A percentile compares a stretch with the other conserved stretches of the same genome.
Evolutionary conservation across 192 early-diverging fungal species (phyloP).

Genomic region (Coemansia sp.): DNA sequence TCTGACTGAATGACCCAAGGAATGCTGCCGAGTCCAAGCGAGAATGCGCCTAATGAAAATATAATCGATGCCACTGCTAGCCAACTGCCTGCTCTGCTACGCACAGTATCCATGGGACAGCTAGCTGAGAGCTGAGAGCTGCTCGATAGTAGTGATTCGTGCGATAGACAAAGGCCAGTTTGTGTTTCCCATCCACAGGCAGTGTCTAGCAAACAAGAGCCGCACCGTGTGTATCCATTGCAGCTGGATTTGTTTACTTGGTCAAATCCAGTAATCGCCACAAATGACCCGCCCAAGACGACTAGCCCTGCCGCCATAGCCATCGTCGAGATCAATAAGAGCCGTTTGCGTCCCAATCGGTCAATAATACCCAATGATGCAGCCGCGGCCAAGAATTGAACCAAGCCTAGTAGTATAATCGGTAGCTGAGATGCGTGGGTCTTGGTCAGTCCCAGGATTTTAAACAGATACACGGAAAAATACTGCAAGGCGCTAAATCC

Average conservation of each 20-base stretch:
- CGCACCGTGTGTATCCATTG: constrained; percentile 23
- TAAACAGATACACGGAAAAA: constrained; percentile 32
- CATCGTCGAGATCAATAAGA: constrained; percentile 23
- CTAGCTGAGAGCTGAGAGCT: constrained; percentile 7
- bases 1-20: constrained; percentile 43
- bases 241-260: constrained; percentile 29
- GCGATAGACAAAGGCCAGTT: constrained; percentile 11
- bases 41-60: constrained; percentile 24
- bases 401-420: constrained; percentile 16
- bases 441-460: constrained; percentile 16
- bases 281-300: constrained; percentile 35
- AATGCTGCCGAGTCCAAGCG: constrained; percentile 34
- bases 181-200: constrained; percentile 28
- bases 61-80: constrained; percentile 30
- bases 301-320: constrained; percentile 27
- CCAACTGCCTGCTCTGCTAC: constrained; percentile 23
- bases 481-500: constrained; percentile 30
- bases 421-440: constrained; percentile 17
- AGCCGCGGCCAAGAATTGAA: constrained; percentile 14
- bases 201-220: constrained; percentile 34
- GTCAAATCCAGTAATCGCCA: constrained; percentile 35
- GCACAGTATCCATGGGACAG: constrained; percentile 18
- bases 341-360: constrained; percentile 20
- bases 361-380: constrained; percentile 25
- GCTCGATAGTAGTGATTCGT: background rate